phyloP scores from a whole-genome alignment of 1,284 basidiomycete genomes.

The Pholiota adiposa region DNA sequence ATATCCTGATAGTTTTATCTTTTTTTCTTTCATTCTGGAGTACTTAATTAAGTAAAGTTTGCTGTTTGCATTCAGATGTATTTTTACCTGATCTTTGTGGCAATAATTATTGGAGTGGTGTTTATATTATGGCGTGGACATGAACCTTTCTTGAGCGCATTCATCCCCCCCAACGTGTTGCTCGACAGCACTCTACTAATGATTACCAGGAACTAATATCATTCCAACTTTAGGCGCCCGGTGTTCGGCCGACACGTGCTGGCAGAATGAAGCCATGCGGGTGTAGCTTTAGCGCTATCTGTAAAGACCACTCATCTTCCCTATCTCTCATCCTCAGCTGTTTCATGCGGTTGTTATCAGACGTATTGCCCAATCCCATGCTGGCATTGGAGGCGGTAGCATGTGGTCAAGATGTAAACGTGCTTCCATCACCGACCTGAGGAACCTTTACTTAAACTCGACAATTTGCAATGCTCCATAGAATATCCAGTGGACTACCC shows the following conservation, averaged over 20 bases:
- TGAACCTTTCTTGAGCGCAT: too few relatives aligned
- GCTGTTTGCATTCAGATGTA: constrained; percentile 23
- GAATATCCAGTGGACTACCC: constrained; percentile 9
- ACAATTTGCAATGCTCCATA: constrained; percentile 10
- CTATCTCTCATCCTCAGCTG: not conserved
- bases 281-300: not conserved
- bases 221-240: too few relatives aligned
- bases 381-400: constrained; percentile 26
- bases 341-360: constrained; percentile 8
- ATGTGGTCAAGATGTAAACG: constrained; percentile 33
- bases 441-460: constrained; percentile 11
- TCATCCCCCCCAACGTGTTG: too few relatives aligned
- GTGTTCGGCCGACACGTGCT: not conserved
- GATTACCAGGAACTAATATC: too few relatives aligned
- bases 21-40: constrained; percentile 6
- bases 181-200: too few relatives aligned
- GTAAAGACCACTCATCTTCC: not conserved
- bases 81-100: constrained; percentile 23
- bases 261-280: not conserved
- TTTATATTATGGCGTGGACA: constrained; percentile 11
- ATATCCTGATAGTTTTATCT: not conserved
- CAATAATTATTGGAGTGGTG: constrained; percentile 23
- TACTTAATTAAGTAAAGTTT: constrained; percentile 12
- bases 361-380: not conserved
- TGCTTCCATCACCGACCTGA: constrained; percentile 15